Conservation (phyloP, 2,329 filamentous ascomycete species). For the Penicillium italicum region DNA sequence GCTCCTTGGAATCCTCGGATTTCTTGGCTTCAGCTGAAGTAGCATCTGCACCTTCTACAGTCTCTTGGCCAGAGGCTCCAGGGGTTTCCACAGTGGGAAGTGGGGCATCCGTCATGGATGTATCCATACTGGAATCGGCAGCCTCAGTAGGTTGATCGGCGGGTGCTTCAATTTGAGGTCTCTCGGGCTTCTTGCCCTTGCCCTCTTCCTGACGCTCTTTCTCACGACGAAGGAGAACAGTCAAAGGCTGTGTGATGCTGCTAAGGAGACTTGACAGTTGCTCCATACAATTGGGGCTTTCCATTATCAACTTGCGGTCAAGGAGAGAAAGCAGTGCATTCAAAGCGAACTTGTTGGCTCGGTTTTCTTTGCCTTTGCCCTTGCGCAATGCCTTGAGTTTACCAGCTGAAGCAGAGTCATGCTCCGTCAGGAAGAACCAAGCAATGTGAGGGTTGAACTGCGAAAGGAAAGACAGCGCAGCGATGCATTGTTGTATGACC, state of each 20-base stretch:
- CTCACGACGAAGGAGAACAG: conserved; percentile 75
- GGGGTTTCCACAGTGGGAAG: conserved; percentile 30
- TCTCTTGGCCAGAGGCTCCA: conserved; percentile 26
- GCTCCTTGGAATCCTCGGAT: conserved; percentile 38
- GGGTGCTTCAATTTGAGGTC: conserved; percentile 17
- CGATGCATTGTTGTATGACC: conserved; percentile 92
- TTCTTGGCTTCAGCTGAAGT: conserved; percentile 25
- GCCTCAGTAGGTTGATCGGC: conserved; percentile 25
- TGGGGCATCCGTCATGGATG: conserved; percentile 39
- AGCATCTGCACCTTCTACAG: conserved; percentile 33
- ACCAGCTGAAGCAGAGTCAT: conserved; percentile 73
- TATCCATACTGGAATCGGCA: conserved; percentile 35
- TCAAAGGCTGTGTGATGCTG: conserved; percentile 81
- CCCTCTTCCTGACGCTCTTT: conserved; percentile 62
- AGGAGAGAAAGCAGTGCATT: conserved; percentile 85
- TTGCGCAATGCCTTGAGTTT: conserved; percentile 77
- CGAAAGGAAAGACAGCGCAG: conserved; percentile 77
- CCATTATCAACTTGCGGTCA: conserved; percentile 92
- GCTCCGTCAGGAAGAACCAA: conserved; percentile 89
- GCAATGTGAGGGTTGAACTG: conserved; percentile 82
- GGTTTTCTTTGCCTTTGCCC: conserved; percentile 81
- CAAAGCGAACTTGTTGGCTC: conserved; percentile 81
- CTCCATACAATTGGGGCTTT: conserved; percentile 96
- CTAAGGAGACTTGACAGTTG: conserved; percentile 82
- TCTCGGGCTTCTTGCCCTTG: conserved; percentile 38